phyloP scores from a whole-genome alignment of 441 rosid genomes.

The Erodium chrysanthum region DNA sequence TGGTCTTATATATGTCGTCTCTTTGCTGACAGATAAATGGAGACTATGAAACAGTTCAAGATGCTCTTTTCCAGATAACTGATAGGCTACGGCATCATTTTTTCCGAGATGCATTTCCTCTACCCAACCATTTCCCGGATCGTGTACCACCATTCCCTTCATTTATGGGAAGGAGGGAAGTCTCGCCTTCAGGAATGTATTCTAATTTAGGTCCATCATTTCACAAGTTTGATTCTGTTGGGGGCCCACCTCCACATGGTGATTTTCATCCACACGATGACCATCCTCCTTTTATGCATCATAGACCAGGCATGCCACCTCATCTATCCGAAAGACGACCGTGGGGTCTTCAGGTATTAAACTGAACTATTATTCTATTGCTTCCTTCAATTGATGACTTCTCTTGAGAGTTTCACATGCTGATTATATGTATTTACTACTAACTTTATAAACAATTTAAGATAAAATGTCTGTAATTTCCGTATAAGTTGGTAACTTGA shows the following conservation, averaged over 20 bases:
- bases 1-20: constrained; percentile 5
- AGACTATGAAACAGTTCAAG: constrained; percentile 56
- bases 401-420: constrained; percentile 1
- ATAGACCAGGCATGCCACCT: constrained; percentile 39
- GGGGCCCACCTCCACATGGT: constrained; percentile 44
- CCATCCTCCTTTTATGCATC: constrained; percentile 35
- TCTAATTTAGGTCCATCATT: constrained; percentile 37
- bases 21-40: constrained; percentile 44
- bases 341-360: constrained; percentile 60
- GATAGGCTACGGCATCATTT: constrained; percentile 51
- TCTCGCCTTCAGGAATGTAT: constrained; percentile 46
- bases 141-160: constrained; percentile 48
- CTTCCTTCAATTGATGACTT: neutral
- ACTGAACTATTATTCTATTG: neutral
- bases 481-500: constrained; percentile 1
- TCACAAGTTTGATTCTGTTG: constrained; percentile 44
- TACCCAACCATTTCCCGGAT: constrained; percentile 40
- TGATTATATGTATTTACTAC: neutral
- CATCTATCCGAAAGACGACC: constrained; percentile 48
- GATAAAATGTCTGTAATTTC: neutral
- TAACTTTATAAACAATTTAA: neutral
- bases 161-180: constrained; percentile 51
- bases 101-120: constrained; percentile 47
- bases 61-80: constrained; percentile 63
- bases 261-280: constrained; percentile 47